These are phyloP conservation scores for Mucor velutinosus DNA, from an alignment of 371 early-diverging fungal species.

Conservation along the genomic window DNA sequence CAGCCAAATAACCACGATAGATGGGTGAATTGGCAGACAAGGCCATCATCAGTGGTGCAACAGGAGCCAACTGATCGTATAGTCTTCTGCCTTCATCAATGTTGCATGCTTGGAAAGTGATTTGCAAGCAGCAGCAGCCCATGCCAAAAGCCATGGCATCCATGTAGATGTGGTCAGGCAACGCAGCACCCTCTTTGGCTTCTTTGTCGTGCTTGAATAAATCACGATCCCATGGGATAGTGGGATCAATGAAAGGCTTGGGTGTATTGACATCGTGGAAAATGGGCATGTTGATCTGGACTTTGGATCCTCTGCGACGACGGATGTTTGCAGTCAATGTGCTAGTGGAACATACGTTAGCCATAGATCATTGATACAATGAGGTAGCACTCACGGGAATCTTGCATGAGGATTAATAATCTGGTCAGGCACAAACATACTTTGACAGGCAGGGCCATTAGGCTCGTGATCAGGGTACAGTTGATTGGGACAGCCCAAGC, in stretches of 20 bases:
- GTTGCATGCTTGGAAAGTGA: constrained; percentile 98
- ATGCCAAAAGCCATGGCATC: constrained; percentile 99
- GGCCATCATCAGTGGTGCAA: constrained; percentile 96
- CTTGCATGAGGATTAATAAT: constrained; percentile 95
- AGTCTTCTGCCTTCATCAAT: constrained; percentile 92
- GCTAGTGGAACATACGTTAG: constrained; percentile 35
- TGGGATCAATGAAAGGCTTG: constrained; percentile 88
- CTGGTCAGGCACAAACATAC: constrained; percentile 93
- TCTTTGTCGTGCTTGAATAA: constrained; percentile 67
- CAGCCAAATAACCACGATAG: constrained; percentile 93
- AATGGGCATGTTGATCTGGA: constrained; percentile 88
- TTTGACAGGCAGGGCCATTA: constrained; percentile 69
- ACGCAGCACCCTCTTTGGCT: constrained; percentile 75
- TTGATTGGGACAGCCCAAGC: constrained; percentile 81
- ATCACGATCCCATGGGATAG: constrained; percentile 68
- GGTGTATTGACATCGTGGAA: constrained; percentile 87
- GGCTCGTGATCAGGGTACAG: constrained; percentile 74
- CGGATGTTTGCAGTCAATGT: constrained; percentile 96
- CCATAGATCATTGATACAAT: not conserved
- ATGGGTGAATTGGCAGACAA: constrained; percentile 96
- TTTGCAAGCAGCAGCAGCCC: constrained; percentile 99
- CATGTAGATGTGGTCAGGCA: constrained; percentile 95
- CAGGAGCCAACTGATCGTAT: constrained; percentile 95
- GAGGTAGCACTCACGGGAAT: constrained; percentile 70
- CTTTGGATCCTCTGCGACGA: constrained; percentile 89